phyloP scores from a whole-genome alignment of 768 basidiomycete genomes.

The Termitomyces sp. region DNA sequence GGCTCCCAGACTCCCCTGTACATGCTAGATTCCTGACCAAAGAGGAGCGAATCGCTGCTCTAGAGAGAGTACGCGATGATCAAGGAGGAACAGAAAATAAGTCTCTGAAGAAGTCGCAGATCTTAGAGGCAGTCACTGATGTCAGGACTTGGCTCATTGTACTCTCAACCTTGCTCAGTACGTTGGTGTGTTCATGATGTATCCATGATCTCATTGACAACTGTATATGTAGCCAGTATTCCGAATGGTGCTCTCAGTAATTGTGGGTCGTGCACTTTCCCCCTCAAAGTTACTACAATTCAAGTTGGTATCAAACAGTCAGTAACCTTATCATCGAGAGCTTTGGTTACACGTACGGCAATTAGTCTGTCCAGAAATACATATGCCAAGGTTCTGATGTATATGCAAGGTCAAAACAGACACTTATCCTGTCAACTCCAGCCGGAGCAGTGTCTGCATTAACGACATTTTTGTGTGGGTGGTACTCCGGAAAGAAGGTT shows the following conservation, averaged over 20 bases:
- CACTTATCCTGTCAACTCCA: conserved; percentile 57
- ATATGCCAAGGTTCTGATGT: not conserved
- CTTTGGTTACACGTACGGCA: conserved; percentile 59
- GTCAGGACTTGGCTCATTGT: conserved; percentile 62
- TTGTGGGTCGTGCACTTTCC: conserved; percentile 36
- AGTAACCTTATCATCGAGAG: conserved; percentile 61
- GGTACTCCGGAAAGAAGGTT: conserved; percentile 66
- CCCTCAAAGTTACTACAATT: not conserved
- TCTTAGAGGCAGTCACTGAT: conserved; percentile 54
- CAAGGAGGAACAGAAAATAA: conserved; percentile 64
- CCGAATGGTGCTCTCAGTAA: conserved; percentile 65
- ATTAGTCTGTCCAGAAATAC: not conserved
- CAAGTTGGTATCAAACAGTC: conserved; percentile 29
- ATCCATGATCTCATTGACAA: not conserved
- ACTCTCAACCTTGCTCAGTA: conserved; percentile 55
- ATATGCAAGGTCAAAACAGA: conserved; percentile 47
- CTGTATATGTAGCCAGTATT: conserved; percentile 47
- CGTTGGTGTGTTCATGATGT: conserved; percentile 18
- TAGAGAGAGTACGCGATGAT: conserved; percentile 67
- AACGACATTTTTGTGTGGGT: conserved; percentile 53
- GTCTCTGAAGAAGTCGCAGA: conserved; percentile 55
- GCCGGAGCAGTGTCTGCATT: conserved; percentile 46
- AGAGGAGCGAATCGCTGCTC: conserved; percentile 58
- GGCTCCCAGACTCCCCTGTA: conserved; percentile 65
- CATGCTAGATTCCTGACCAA: conserved; percentile 52